These are phyloP conservation scores for Tephrocybe sp. DNA, from an alignment of 768 basidiomycete genomes.

Conservation along the genomic window DNA sequence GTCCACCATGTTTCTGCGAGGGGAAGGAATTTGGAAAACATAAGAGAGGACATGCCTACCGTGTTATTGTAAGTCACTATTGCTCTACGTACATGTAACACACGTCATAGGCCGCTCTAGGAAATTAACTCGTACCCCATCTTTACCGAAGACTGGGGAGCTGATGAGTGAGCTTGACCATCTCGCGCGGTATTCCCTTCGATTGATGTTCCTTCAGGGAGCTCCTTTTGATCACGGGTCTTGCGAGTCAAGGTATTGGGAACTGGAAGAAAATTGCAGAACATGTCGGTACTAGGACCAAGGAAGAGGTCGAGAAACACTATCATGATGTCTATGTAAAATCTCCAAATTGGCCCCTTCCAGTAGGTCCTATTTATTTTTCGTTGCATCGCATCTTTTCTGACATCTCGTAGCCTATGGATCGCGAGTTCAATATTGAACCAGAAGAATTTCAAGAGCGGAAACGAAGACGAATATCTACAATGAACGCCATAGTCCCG, in stretches of 20 bases:
- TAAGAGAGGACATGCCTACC: constrained; percentile 85
- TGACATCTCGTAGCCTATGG: constrained; percentile 43
- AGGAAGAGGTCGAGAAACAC: constrained; percentile 91
- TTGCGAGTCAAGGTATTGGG: constrained; percentile 84
- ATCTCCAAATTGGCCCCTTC: constrained; percentile 77
- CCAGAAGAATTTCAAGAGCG: constrained; percentile 83
- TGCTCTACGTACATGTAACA: no score
- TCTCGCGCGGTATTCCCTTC: not conserved
- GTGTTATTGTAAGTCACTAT: constrained; percentile 83
- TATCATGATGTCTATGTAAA: constrained; percentile 82
- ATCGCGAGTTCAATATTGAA: constrained; percentile 68
- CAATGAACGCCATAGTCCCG: constrained; percentile 61
- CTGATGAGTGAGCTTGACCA: constrained; percentile 76
- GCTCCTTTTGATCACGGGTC: constrained; percentile 84
- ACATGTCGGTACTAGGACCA: constrained; percentile 91
- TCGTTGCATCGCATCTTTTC: constrained; percentile 1
- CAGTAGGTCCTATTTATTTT: constrained; percentile 48
- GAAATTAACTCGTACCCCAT: constrained; percentile 97
- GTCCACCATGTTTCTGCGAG: constrained; percentile 88
- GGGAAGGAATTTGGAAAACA: constrained; percentile 90
- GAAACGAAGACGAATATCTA: constrained; percentile 86
- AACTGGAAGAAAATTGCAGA: constrained; percentile 98
- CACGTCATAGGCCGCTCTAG: no score
- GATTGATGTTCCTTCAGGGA: constrained; percentile 53
- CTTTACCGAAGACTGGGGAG: constrained; percentile 94